These are phyloP conservation scores for Nicotiana sylvestris DNA, from an alignment of 257 asterid genomes.

Conservation along the genomic window DNA sequence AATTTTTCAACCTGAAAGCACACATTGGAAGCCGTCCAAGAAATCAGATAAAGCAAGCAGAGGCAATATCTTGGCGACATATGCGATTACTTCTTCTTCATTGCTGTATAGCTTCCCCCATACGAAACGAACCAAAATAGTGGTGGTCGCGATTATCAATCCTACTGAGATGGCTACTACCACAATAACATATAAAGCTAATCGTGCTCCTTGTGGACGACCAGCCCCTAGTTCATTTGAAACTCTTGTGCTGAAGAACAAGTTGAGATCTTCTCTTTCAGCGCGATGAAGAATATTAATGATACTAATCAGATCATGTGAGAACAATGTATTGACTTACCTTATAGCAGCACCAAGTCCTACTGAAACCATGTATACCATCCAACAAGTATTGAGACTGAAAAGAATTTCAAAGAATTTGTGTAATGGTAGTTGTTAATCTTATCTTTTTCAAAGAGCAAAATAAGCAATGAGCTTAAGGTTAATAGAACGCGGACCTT, in stretches of 20 bases:
- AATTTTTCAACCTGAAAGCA: conserved; percentile 53
- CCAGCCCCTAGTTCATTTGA: conserved; percentile 72
- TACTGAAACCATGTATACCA: conserved; percentile 64
- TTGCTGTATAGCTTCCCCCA: conserved; percentile 73
- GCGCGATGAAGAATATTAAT: neutral
- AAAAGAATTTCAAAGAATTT: conserved; percentile 4
- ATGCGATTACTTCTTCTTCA: conserved; percentile 52
- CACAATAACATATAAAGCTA: conserved; percentile 45
- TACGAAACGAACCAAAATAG: conserved; percentile 41
- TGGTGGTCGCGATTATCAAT: conserved; percentile 27
- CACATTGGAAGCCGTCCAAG: conserved; percentile 78
- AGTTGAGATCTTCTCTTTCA: neutral
- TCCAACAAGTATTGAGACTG: conserved; percentile 80
- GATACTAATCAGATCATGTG: neutral
- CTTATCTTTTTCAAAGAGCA: neutral
- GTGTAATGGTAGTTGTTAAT: neutral
- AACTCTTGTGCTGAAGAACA: conserved; percentile 52
- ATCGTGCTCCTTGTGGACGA: conserved; percentile 41
- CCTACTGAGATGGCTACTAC: conserved; percentile 50
- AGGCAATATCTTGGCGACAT: conserved; percentile 62
- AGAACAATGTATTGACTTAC: conserved; percentile 19
- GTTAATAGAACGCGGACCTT: conserved; percentile 35
- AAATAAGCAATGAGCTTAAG: neutral
- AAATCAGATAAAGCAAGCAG: conserved; percentile 65
- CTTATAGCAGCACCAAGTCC: conserved; percentile 78